Evolutionary conservation across 2,329 filamentous ascomycete genomes (phyloP).

Genomic region (Claviceps monticola): DNA sequence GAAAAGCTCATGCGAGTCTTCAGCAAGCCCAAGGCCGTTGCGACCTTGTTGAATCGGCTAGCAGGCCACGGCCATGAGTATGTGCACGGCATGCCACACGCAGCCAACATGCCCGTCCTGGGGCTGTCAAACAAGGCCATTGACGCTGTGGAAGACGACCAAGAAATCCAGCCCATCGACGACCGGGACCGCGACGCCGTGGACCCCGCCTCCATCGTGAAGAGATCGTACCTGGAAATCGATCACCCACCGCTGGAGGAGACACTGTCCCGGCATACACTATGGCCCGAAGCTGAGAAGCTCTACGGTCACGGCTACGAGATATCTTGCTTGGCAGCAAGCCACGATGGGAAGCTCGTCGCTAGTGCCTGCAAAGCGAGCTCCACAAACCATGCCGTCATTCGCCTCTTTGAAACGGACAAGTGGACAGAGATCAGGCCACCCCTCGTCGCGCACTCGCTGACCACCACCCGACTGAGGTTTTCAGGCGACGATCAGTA

Average conservation of each 20-base stretch:
- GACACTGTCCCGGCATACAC: conserved; percentile 72
- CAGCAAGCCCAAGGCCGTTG: conserved; percentile 72
- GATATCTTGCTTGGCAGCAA: conserved; percentile 74
- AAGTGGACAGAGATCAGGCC: conserved; percentile 82
- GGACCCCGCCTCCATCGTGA: conserved; percentile 40
- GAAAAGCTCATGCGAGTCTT: conserved; percentile 98
- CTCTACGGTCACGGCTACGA: conserved; percentile 97
- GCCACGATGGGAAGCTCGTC: conserved; percentile 58
- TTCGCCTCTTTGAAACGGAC: conserved; percentile 76
- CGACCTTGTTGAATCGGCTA: conserved; percentile 54
- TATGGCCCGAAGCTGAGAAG: conserved; percentile 95
- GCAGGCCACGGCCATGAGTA: conserved; percentile 39
- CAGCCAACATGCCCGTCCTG: conserved; percentile 87
- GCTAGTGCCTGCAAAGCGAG: conserved; percentile 90
- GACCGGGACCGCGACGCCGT: conserved; percentile 38
- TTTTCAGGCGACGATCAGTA: conserved; percentile 65
- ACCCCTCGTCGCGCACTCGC: conserved; percentile 66
- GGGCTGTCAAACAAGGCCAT: conserved; percentile 94
- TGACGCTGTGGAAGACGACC: conserved; percentile 38
- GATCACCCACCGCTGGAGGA: conserved; percentile 77
- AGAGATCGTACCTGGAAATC: conserved; percentile 49
- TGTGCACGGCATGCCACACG: conserved; percentile 53
- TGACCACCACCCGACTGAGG: conserved; percentile 70
- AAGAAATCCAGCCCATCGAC: conserved; percentile 29
- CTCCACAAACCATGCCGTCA: conserved; percentile 85